phyloP scores from a whole-genome alignment of 2,329 filamentous ascomycete genomes.

The Colletotrichum sp. region DNA sequence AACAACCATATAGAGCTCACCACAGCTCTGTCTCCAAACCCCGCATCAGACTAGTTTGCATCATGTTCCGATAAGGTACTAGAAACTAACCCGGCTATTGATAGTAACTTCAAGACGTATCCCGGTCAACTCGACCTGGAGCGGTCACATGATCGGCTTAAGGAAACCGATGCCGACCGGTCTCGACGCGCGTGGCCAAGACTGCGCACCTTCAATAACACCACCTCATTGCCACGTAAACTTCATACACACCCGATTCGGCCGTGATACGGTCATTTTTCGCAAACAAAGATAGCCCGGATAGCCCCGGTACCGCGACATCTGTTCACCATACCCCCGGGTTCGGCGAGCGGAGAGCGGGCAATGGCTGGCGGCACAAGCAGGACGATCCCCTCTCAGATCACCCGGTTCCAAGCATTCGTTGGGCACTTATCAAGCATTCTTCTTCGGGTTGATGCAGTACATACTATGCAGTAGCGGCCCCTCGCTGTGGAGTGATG shows the following conservation, averaged over 20 bases:
- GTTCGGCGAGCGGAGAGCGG: not conserved
- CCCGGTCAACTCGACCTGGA: not conserved
- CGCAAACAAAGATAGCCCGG: not conserved
- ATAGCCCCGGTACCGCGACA: not conserved
- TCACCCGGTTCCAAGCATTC: not conserved
- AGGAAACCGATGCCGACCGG: constrained; percentile 15
- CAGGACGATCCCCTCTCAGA: not conserved
- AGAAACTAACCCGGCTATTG: not conserved
- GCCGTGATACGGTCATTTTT: not conserved
- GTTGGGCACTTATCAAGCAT: constrained; percentile 1
- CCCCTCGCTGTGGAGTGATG: not conserved
- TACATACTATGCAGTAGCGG: not conserved
- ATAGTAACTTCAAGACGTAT: not conserved
- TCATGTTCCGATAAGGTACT: not conserved
- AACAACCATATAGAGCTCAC: not conserved
- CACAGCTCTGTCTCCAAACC: not conserved
- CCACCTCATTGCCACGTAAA: not conserved
- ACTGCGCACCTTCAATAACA: not conserved
- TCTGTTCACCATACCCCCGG: not conserved
- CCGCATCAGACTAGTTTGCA: not conserved
- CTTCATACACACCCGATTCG: constrained; percentile 4
- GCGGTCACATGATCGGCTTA: constrained; percentile 28
- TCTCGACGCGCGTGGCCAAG: constrained; percentile 5
- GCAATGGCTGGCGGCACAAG: not conserved
- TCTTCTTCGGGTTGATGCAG: not conserved